These are phyloP conservation scores for Hygrophoropsis aurantiaca DNA, from an alignment of 768 basidiomycete species.

Conservation along the genomic window DNA sequence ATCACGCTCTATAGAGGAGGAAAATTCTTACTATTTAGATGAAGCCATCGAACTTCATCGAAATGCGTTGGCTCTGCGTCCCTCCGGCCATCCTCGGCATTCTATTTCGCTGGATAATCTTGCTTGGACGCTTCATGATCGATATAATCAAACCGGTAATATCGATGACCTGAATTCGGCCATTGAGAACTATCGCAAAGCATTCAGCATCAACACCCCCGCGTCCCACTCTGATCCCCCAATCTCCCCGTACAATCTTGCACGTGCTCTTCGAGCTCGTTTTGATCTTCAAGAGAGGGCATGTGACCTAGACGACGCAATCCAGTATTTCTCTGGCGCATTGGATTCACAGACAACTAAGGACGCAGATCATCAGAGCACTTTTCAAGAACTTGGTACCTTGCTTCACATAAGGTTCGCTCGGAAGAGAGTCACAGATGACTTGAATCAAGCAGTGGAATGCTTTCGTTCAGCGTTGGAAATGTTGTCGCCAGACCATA, in stretches of 20 bases:
- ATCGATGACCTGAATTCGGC: slow-evolving; percentile 24
- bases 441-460: slow-evolving; percentile 29
- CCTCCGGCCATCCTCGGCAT: not conserved
- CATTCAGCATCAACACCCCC: slow-evolving; percentile 13
- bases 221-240: slow-evolving; percentile 4
- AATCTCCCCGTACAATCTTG: not conserved
- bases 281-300: slow-evolving; percentile 24
- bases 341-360: slow-evolving; percentile 24
- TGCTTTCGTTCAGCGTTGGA: slow-evolving; percentile 13
- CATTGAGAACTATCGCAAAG: slow-evolving; percentile 25
- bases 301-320: slow-evolving; percentile 25
- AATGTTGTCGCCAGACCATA: slow-evolving; percentile 15
- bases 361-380: slow-evolving; percentile 22
- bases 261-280: slow-evolving; percentile 20
- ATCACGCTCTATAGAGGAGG: not conserved
- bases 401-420: slow-evolving; percentile 27
- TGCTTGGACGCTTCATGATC: not conserved
- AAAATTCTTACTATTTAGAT: not conserved
- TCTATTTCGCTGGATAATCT: not conserved
- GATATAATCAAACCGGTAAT: not conserved
- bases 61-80: not conserved
- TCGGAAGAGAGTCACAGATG: slow-evolving; percentile 16
- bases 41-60: slow-evolving; percentile 1
- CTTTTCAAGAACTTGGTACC: slow-evolving; percentile 28
- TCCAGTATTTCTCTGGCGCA: slow-evolving; percentile 24